Evolutionary conservation across 2,329 filamentous ascomycete genomes (phyloP).

Genomic region (Hymenoscyphus salicellus): DNA sequence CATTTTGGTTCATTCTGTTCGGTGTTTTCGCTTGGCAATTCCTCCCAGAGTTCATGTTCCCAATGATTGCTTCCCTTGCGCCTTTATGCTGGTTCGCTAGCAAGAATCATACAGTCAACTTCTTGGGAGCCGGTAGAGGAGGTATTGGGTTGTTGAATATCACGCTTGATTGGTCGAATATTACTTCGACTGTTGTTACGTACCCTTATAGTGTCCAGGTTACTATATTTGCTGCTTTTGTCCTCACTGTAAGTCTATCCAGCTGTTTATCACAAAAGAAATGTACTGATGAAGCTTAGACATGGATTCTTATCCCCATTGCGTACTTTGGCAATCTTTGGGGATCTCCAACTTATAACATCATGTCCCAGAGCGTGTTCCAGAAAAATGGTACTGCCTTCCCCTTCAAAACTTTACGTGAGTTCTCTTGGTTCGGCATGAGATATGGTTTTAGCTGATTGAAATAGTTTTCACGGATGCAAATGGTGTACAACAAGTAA

Average conservation of each 20-base stretch:
- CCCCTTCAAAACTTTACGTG: no score
- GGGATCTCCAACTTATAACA: constrained; percentile 55
- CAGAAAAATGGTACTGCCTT: no score
- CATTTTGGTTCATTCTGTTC: constrained; percentile 51
- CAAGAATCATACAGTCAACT: constrained; percentile 55
- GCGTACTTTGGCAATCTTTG: constrained; percentile 57
- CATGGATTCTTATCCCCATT: constrained; percentile 57
- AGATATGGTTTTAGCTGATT: no score
- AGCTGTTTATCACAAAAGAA: no score
- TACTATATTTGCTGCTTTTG: constrained; percentile 53
- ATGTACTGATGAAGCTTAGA: constrained; percentile 23
- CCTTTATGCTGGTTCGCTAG: constrained; percentile 64
- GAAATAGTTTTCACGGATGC: no score
- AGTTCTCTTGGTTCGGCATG: no score
- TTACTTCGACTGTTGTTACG: constrained; percentile 43
- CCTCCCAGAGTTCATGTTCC: constrained; percentile 58
- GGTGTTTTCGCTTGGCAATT: constrained; percentile 60
- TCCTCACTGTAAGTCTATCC: constrained; percentile 38
- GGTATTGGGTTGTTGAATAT: constrained; percentile 61
- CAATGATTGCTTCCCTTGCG: constrained; percentile 56
- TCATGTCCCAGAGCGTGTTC: constrained; percentile 42
- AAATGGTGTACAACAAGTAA: no score
- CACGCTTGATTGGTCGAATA: constrained; percentile 59
- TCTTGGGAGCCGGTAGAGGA: constrained; percentile 58
- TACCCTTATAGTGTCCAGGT: constrained; percentile 58